A percentile compares a stretch with the other conserved stretches of the same genome.
These are phyloP conservation scores for Macaranga tanarius DNA, from an alignment of 441 rosid species.

Conservation along the genomic window DNA sequence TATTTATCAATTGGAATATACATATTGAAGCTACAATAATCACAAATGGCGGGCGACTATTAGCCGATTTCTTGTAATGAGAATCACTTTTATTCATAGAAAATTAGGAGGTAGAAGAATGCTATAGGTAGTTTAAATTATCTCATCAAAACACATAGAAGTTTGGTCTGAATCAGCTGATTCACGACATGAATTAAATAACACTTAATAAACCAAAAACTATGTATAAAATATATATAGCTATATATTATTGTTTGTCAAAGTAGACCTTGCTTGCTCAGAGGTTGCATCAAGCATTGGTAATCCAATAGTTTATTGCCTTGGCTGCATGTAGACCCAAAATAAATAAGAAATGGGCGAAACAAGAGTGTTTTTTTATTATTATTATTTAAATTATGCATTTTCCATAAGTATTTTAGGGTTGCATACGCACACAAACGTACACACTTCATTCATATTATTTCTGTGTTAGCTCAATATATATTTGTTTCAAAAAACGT, in stretches of 20 bases:
- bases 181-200: constrained; percentile 39
- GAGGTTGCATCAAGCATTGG: constrained; percentile 15
- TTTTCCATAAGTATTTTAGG: too few species aligned
- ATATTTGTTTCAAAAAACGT: too few species aligned
- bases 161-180: constrained; percentile 27
- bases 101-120: neutral
- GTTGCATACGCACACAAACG: too few species aligned
- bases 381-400: too few species aligned
- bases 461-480: neutral
- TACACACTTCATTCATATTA: too few species aligned
- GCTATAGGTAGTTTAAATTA: constrained; percentile 7
- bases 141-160: neutral
- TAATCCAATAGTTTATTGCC: constrained; percentile 16
- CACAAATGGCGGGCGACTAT: neutral
- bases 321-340: neutral
- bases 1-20: constrained; percentile 6
- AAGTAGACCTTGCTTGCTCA: constrained; percentile 19
- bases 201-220: neutral
- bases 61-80: neutral
- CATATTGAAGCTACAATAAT: neutral
- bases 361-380: too few species aligned
- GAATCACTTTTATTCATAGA: neutral
- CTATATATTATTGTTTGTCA: neutral
- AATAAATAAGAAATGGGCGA: neutral
- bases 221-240: neutral